Conservation (phyloP, 345 rosid genomes). For the Sonneratia caseolaris region DNA sequence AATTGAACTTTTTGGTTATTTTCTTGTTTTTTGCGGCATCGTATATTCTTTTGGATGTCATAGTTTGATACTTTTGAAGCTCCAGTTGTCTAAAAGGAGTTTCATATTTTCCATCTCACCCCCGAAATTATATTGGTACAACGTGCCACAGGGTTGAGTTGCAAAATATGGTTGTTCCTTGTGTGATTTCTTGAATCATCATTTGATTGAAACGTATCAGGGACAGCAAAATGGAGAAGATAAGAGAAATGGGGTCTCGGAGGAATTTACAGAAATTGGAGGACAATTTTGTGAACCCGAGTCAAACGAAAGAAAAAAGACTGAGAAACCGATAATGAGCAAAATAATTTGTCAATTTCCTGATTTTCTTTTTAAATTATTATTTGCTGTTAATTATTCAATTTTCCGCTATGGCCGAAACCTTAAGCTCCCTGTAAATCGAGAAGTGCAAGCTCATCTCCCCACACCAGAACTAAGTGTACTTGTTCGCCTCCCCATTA, state of each 20-base stretch:
- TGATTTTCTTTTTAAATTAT: not conserved
- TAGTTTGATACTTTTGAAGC: not conserved
- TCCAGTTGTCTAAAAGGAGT: not conserved
- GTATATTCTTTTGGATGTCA: not conserved
- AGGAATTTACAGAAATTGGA: not conserved
- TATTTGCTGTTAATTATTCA: not conserved
- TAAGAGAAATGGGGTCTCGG: not conserved
- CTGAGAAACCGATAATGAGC: not conserved
- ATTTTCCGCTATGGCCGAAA: not conserved
- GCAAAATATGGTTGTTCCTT: not conserved
- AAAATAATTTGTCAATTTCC: not conserved
- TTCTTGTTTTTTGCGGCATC: not conserved
- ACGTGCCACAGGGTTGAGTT: not conserved
- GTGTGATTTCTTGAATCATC: not conserved
- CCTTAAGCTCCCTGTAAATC: not conserved
- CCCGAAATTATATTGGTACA: not conserved
- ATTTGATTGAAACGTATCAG: not conserved
- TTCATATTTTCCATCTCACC: not conserved
- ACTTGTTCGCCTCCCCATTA: not conserved
- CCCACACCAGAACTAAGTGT: not conserved
- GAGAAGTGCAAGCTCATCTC: slow-evolving; percentile 9
- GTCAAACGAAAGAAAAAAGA: not conserved
- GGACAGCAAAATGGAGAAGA: not conserved
- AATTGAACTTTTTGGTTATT: not conserved
- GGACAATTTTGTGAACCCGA: not conserved